Evolutionary conservation across 2,329 filamentous ascomycete genomes (phyloP).

Genomic region (Cordyceps fumosorosea): DNA sequence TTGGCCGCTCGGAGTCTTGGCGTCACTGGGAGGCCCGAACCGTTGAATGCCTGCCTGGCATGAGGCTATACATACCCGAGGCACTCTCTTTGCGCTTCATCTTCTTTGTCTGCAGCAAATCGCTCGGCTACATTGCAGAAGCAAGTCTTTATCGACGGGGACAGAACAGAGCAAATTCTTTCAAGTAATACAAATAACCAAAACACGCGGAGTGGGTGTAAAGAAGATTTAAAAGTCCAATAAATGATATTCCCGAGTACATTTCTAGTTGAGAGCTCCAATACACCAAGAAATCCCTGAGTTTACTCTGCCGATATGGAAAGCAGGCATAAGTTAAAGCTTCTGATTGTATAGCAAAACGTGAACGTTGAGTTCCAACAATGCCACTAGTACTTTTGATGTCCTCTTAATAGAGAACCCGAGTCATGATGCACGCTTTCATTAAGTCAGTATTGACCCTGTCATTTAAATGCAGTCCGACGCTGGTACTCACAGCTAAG

Average conservation of each 20-base stretch:
- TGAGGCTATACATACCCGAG: too few relatives aligned
- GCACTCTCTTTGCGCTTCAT: too few relatives aligned
- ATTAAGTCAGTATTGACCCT: not conserved
- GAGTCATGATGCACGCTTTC: conserved; percentile 39
- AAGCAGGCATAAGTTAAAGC: not conserved
- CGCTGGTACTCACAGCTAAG: conserved; percentile 59
- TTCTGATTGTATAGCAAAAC: not conserved
- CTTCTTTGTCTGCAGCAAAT: too few relatives aligned
- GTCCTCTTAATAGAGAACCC: conserved; percentile 37
- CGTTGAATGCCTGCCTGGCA: too few relatives aligned
- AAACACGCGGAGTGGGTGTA: not conserved
- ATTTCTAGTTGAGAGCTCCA: not conserved
- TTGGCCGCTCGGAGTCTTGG: too few relatives aligned
- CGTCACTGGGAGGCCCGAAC: too few relatives aligned
- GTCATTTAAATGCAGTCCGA: not conserved
- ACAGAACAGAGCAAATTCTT: too few relatives aligned
- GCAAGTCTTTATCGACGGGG: too few relatives aligned
- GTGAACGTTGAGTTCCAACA: conserved; percentile 9
- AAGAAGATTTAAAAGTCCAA: not conserved
- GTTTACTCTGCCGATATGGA: not conserved
- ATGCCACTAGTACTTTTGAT: not conserved
- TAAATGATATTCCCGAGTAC: not conserved
- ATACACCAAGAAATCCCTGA: not conserved
- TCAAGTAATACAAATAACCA: not conserved
- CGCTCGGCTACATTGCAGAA: too few relatives aligned